A percentile compares a stretch with the other conserved stretches of the same genome.
These are phyloP conservation scores for Leishmania major DNA, from an alignment of 208 protist species.

Conservation along the genomic window DNA sequence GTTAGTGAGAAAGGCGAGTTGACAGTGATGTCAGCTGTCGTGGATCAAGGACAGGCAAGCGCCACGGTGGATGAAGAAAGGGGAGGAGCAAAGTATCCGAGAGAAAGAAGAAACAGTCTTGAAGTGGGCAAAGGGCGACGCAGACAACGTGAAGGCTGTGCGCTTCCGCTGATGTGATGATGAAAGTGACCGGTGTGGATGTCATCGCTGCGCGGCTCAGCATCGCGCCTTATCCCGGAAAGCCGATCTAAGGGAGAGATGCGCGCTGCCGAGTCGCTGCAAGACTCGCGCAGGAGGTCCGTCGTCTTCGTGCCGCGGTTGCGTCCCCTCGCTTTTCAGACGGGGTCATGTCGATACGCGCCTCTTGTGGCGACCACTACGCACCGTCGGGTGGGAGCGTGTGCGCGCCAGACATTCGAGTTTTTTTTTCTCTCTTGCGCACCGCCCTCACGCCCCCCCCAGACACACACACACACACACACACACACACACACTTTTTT, in stretches of 20 bases:
- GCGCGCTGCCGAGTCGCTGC: background rate
- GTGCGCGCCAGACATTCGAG: background rate
- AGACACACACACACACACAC: no score
- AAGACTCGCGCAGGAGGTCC: background rate
- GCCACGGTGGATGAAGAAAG: background rate
- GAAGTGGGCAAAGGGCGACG: background rate
- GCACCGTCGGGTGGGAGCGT: background rate
- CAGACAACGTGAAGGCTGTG: background rate
- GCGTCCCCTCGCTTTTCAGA: background rate
- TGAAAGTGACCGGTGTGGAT: background rate
- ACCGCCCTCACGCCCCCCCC: no score
- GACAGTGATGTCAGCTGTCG: background rate
- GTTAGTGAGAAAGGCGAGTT: background rate
- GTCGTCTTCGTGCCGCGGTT: background rate
- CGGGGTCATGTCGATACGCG: no score
- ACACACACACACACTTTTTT: no score
- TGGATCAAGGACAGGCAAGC: background rate
- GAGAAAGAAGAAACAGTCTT: background rate
- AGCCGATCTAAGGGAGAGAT: background rate
- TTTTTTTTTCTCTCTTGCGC: background rate
- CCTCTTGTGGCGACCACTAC: background rate
- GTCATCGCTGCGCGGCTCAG: background rate
- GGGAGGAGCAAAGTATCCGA: background rate
- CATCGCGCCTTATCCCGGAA: background rate
- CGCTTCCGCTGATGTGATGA: background rate